Evolutionary conservation across 768 basidiomycete species (phyloP), one percentile per base, ranked within the genome.

Genomic region (Kwoniella newhampshirensis): DNA sequence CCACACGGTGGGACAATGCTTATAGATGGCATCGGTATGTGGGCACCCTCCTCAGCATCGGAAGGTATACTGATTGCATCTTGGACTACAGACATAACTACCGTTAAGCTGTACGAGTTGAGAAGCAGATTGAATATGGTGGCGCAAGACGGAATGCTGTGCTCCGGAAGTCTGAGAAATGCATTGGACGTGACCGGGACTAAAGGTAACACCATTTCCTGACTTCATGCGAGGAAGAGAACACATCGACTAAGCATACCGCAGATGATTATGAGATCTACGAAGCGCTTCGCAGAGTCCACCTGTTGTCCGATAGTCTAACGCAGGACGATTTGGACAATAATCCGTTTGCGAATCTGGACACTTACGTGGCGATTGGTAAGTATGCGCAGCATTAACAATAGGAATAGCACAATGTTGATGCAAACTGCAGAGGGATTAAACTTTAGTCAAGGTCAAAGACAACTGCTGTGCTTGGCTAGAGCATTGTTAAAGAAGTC

Each of bases 401-500:
- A 25, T 45, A 7, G 3, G 4, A 37, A 1, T 32, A 25, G 21
- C 9, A 11, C 40, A 21, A n/a, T 17, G 27, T 1, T 30, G 26
- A 15, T 32, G 12, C 12, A 36, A 43, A 36, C 11, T 30, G 50
- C 39, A 61, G 67, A 62, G 51, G 71, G 67, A 30, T 57, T 54
- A 23, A 75, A 77, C 42, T 73, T 76, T 52, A 63, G 57, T 47
- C 68, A 73, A 23, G 76, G 76, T 1, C 68, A 77, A 45, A 44
- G 75, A 27, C 76, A 77, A 51, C 57, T 77, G 11, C 59, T 77
- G n/a, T 68, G 71, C 37, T 51, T 77, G 1, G 73, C 73, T 17
- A 44, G 74, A 35, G 74, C 75, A 8, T 42, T 77, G 39, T 48
- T 77, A 44, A 73, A 73, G 54, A 42, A 51, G 15, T 66, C 73